Evolutionary conservation across 495 filamentous ascomycete genomes (phyloP).

Genomic region (Aspergillus incahuasiensis): DNA sequence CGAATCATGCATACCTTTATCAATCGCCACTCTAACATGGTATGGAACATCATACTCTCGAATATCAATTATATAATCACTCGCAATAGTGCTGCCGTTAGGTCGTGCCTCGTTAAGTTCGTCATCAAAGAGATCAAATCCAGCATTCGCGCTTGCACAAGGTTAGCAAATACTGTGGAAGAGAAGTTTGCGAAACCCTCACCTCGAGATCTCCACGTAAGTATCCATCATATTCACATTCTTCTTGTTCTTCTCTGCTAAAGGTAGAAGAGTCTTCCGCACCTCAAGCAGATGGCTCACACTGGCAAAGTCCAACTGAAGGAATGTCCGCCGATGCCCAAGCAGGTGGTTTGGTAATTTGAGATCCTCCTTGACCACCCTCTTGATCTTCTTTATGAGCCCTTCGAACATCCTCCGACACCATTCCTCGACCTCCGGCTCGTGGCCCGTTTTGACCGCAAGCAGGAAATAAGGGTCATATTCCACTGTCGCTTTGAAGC

Average conservation of each 20-base stretch:
- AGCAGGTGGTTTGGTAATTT: constrained; percentile 94
- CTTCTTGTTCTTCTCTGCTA: constrained; percentile 95
- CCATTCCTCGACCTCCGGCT: constrained; percentile 96
- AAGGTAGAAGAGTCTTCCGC: constrained; percentile 74
- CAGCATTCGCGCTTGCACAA: constrained; percentile 66
- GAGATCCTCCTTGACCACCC: constrained; percentile 88
- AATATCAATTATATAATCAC: constrained; percentile 98
- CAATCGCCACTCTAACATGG: constrained; percentile 97
- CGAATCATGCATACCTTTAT: constrained; percentile 59
- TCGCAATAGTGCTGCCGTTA: constrained; percentile 80
- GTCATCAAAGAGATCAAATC: constrained; percentile 95
- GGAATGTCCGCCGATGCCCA: constrained; percentile 80
- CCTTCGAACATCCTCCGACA: constrained; percentile 80
- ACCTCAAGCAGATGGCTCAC: constrained; percentile 80
- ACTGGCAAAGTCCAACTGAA: constrained; percentile 83
- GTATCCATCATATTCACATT: constrained; percentile 95
- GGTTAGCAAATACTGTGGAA: constrained; percentile 21
- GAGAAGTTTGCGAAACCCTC: constrained; percentile 24
- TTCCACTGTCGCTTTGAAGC: constrained; percentile 93
- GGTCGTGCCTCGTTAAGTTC: constrained; percentile 78
- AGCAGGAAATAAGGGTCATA: constrained; percentile 97
- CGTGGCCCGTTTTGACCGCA: constrained; percentile 79
- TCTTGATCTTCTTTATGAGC: constrained; percentile 68
- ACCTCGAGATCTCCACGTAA: constrained; percentile 94
- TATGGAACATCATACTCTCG: constrained; percentile 99